A percentile compares a stretch with the other conserved stretches of the same genome.
These are phyloP conservation scores for Candida coquimbonensis DNA, from an alignment of 805 yeast genomes.

Conservation along the genomic window DNA sequence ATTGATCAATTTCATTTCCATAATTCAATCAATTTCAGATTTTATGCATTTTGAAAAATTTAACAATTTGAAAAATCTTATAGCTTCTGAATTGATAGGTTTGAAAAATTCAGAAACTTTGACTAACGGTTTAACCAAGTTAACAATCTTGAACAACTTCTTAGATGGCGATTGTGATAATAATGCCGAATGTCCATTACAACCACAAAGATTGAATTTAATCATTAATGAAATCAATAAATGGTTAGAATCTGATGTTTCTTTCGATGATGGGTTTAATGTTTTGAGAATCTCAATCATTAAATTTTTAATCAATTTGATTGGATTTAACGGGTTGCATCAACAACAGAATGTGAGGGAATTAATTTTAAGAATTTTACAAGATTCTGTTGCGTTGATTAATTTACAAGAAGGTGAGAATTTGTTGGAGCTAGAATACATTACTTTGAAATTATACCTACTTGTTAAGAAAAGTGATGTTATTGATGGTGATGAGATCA, in stretches of 20 bases:
- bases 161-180: slow-evolving; percentile 22
- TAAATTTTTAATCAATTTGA: slow-evolving; percentile 32
- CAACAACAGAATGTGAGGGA: slow-evolving; percentile 25
- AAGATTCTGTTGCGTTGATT: slow-evolving; percentile 39
- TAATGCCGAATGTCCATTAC: slow-evolving; percentile 37
- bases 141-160: slow-evolving; percentile 41
- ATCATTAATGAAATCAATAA: slow-evolving; percentile 41
- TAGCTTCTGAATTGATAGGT: slow-evolving; percentile 63
- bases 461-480: slow-evolving; percentile 22
- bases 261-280: slow-evolving; percentile 50
- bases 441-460: slow-evolving; percentile 38
- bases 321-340: slow-evolving; percentile 17
- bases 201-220: slow-evolving; percentile 61
- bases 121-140: slow-evolving; percentile 35
- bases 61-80: slow-evolving; percentile 48
- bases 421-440: slow-evolving; percentile 37
- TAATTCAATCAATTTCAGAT: slow-evolving; percentile 29
- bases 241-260: slow-evolving; percentile 58
- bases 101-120: slow-evolving; percentile 36
- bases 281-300: slow-evolving; percentile 45
- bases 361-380: slow-evolving; percentile 30
- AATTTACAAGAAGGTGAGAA: slow-evolving; percentile 29
- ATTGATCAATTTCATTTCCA: slow-evolving; percentile 23
- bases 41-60: slow-evolving; percentile 31
- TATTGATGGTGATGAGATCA: slow-evolving; percentile 26